Base-by-base conservation (phyloP, 208 protist genomes). In the Leptomonas pyrrhocoris region DNA sequence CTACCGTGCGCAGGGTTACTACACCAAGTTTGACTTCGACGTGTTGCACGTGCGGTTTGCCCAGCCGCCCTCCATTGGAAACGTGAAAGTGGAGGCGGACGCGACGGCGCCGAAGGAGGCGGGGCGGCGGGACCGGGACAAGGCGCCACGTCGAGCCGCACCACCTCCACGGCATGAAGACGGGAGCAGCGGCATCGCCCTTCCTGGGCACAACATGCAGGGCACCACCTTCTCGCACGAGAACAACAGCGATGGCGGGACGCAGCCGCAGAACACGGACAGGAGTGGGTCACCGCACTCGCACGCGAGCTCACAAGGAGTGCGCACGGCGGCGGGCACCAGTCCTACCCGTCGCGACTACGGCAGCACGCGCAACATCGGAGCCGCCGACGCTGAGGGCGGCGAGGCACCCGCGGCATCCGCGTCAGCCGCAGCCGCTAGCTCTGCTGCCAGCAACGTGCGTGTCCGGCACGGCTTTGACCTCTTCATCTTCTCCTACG, bases 21-120 rank as follows among this genome's bases (percentile, higher is more conserved):
- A 85, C 73, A 89, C 86, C 18, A 92, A 92, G 58, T 92, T 89
- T 73, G 86, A 87, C 71, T 89, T 90, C 58, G 87, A 87, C 59
- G 87, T 93, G 11, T 60, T 93, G 50, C 87, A 93, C 67, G 79
- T 93, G 50, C 80, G 86, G 48, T 86, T 92, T 42, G 80, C 86
- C 9, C 83, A 89, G 36, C 49, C 72, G 6, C 19, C 38, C 23
- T 31, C 71, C 0, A 19, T 42, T 31, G 74, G 66, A 18, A 53
- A 45, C 13, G 78, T 82, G 42, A 65, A 28, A 13, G 55, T 72
- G 19, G 54, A 59, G 18, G 19, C 34, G 11, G 45, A 46, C 2
- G 57, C 49, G 0, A 43, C 36, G 2, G 70, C 36, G 19, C 34
- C 19, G 11, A n/a, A 11, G 1, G 42, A 34, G 28, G 51, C 46